phyloP scores from a whole-genome alignment of 768 basidiomycete species.

The Pisolithus sp. region DNA sequence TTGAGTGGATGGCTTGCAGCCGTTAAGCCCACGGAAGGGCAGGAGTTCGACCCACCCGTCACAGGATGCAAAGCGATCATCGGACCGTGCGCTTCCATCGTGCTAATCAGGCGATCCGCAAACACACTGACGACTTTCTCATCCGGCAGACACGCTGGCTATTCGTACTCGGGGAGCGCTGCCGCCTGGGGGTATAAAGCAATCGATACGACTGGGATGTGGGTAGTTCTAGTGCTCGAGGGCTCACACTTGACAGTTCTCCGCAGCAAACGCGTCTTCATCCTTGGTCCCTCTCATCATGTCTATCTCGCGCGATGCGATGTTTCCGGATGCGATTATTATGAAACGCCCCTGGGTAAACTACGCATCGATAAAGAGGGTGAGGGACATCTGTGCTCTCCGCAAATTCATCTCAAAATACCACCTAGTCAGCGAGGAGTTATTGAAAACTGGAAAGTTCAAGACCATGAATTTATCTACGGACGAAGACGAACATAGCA shows the following conservation, averaged over 20 bases:
- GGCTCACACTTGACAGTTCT: slow-evolving; percentile 5
- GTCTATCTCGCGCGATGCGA: slow-evolving; percentile 84
- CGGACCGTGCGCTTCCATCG: slow-evolving; percentile 67
- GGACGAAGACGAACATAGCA: slow-evolving; percentile 94
- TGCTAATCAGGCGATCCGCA: not conserved
- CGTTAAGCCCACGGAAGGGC: slow-evolving; percentile 42
- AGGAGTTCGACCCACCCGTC: slow-evolving; percentile 60
- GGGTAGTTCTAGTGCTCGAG: slow-evolving; percentile 22
- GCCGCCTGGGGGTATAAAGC: slow-evolving; percentile 96
- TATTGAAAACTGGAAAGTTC: slow-evolving; percentile 64
- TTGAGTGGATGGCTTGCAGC: slow-evolving; percentile 57
- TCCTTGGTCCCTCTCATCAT: slow-evolving; percentile 95
- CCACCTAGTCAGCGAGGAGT: slow-evolving; percentile 54
- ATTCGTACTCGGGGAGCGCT: slow-evolving; percentile 86
- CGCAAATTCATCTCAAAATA: slow-evolving; percentile 3
- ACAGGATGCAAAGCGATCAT: slow-evolving; percentile 80
- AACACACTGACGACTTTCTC: slow-evolving; percentile 6
- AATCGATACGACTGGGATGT: slow-evolving; percentile 81
- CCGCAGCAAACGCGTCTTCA: slow-evolving; percentile 80
- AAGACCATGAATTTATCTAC: slow-evolving; percentile 53
- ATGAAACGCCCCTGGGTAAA: slow-evolving; percentile 81
- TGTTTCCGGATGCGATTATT: slow-evolving; percentile 67
- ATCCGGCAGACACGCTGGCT: slow-evolving; percentile 89
- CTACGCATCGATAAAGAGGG: slow-evolving; percentile 75
- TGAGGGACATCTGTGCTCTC: slow-evolving; percentile 32